These are phyloP conservation scores for Exophiala sp. DNA, from an alignment of 2,329 filamentous ascomycete genomes.

Conservation along the genomic window DNA sequence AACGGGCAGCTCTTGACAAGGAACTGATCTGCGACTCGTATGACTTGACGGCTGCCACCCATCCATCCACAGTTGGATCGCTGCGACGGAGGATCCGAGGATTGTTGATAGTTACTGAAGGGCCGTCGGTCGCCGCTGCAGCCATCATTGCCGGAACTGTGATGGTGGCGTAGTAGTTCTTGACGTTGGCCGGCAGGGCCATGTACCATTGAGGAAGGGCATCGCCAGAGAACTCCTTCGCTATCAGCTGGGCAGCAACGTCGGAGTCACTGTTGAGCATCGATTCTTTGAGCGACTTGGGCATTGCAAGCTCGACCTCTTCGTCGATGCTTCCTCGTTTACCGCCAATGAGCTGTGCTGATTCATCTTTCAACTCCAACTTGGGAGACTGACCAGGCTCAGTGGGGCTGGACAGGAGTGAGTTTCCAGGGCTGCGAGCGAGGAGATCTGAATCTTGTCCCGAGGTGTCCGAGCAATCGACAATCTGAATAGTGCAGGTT, in stretches of 20 bases:
- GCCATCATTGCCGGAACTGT: conserved; percentile 8
- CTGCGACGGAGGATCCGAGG: not conserved
- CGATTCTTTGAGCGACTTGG: conserved; percentile 5
- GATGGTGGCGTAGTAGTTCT: conserved; percentile 17
- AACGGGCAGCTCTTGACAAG: not conserved
- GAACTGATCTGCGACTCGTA: conserved; percentile 6
- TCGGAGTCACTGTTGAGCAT: conserved; percentile 9
- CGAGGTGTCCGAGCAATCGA: not conserved
- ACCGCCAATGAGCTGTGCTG: not conserved
- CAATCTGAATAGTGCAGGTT: not conserved
- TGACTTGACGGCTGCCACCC: conserved; percentile 6
- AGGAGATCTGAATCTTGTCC: not conserved
- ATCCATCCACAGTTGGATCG: conserved; percentile 2
- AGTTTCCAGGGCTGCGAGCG: not conserved
- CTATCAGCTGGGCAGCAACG: conserved; percentile 6
- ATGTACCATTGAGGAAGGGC: conserved; percentile 9
- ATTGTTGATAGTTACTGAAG: not conserved
- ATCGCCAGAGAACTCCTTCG: conserved; percentile 11
- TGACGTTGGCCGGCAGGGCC: conserved; percentile 6
- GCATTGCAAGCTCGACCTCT: conserved; percentile 6
- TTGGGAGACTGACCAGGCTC: not conserved
- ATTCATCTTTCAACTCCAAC: not conserved
- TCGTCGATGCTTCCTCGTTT: conserved; percentile 1
- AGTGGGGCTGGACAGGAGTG: not conserved
- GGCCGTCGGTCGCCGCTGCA: not conserved